Conservation (phyloP, 441 rosid species). For the Pelargonium myrrhifolium region DNA sequence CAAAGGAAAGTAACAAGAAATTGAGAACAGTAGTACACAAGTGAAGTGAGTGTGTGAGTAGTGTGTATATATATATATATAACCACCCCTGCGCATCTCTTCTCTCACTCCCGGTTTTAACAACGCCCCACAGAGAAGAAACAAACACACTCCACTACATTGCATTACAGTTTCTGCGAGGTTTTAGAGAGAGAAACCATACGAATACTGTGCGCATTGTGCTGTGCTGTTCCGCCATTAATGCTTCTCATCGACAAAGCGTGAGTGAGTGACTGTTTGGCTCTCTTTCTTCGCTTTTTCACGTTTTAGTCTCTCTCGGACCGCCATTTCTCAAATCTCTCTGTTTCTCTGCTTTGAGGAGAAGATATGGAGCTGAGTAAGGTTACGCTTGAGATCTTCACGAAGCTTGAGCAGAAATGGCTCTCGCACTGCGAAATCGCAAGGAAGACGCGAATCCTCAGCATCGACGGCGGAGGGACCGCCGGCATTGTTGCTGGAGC, state of each 20-base stretch:
- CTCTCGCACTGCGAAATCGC: conserved; percentile 64
- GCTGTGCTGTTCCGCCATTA: conserved; percentile 18
- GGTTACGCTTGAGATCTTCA: conserved; percentile 84
- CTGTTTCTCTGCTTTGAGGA: conserved; percentile 5
- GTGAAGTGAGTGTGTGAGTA: background rate
- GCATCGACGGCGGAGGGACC: conserved; percentile 86
- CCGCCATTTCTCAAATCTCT: background rate
- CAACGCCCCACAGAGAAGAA: conserved; percentile 4
- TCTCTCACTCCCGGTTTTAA: conserved; percentile 15
- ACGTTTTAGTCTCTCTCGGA: background rate
- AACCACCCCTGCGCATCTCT: conserved; percentile 21
- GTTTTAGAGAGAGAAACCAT: conserved; percentile 1
- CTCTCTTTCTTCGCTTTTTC: background rate
- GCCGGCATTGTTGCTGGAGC: conserved; percentile 62
- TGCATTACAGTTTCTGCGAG: conserved; percentile 1
- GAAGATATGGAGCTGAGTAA: conserved; percentile 66
- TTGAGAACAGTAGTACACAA: background rate
- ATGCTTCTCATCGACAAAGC: conserved; percentile 34
- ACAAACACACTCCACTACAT: conserved; percentile 10
- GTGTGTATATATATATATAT: background rate
- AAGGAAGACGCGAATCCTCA: conserved; percentile 63
- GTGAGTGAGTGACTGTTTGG: conserved; percentile 16
- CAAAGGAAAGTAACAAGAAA: background rate
- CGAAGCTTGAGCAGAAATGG: conserved; percentile 83
- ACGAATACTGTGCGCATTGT: conserved; percentile 12